These are phyloP conservation scores for Biscutella laevigata DNA, from an alignment of 441 rosid genomes.

Conservation along the genomic window DNA sequence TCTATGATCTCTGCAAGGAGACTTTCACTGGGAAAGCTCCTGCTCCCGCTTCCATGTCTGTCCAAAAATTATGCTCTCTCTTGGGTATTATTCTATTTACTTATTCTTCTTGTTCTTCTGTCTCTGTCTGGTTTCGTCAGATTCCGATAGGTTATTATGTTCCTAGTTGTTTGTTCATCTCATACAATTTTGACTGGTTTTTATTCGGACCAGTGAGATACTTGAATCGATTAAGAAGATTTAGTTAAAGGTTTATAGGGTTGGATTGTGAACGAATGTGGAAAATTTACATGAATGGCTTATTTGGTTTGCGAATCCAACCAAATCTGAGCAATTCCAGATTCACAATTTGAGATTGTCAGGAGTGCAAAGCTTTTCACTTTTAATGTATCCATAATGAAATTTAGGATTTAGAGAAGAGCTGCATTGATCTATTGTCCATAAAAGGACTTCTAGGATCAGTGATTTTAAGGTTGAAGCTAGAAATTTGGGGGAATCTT, in stretches of 20 bases:
- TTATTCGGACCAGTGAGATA: not conserved
- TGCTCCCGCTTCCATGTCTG: constrained; percentile 38
- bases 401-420: not conserved
- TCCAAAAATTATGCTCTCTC: constrained; percentile 48
- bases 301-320: not conserved
- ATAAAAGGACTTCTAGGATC: not conserved
- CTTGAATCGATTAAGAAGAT: not conserved
- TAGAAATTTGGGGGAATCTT: not conserved
- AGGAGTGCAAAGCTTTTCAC: not conserved
- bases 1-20: constrained; percentile 52
- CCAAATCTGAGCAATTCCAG: not conserved
- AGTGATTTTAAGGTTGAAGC: constrained; percentile 3
- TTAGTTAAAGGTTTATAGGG: not conserved
- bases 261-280: constrained; percentile 15
- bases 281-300: not conserved
- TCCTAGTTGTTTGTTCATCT: no score
- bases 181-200: not conserved
- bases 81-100: constrained; percentile 43
- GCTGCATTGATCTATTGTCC: not conserved
- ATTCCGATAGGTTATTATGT: not conserved
- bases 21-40: constrained; percentile 51
- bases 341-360: constrained; percentile 5
- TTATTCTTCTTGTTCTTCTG: no score
- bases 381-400: not conserved
- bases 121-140: not conserved